Percentiles rank a stretch among this genome's conserved stretches.
Evolutionary conservation across 1,284 basidiomycete species (phyloP).

Genomic region (Ustilago esculenta): DNA sequence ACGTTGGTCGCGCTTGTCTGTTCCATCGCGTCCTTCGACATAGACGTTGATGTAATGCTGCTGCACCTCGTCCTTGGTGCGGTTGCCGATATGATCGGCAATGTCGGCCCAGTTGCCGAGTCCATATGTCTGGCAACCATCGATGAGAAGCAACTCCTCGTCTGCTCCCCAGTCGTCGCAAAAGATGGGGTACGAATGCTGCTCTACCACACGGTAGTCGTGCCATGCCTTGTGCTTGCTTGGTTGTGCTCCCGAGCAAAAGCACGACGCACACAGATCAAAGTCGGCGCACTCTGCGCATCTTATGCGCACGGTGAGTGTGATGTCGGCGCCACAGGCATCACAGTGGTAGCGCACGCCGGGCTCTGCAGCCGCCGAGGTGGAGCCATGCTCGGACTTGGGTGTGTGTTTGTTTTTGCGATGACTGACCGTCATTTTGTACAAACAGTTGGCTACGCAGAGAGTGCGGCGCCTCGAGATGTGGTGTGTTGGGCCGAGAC

Average conservation of each 20-base stretch:
- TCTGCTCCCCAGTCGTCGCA: slow-evolving; percentile 96
- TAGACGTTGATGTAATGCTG: slow-evolving; percentile 87
- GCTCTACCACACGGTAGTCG: slow-evolving; percentile 92
- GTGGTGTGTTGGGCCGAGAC: not conserved
- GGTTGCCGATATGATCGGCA: slow-evolving; percentile 92
- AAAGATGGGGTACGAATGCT: slow-evolving; percentile 95
- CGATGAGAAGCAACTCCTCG: slow-evolving; percentile 92
- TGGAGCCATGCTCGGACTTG: slow-evolving; percentile 54
- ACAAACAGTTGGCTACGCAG: not conserved
- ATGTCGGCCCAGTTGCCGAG: slow-evolving; percentile 98
- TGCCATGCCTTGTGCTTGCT: slow-evolving; percentile 86
- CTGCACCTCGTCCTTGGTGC: slow-evolving; percentile 93
- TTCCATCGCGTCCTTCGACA: slow-evolving; percentile 70
- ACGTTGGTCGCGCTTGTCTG: slow-evolving; percentile 46
- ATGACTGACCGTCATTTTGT: slow-evolving; percentile 65
- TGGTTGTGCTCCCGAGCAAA: slow-evolving; percentile 90
- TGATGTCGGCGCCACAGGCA: slow-evolving; percentile 66
- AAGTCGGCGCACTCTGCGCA: slow-evolving; percentile 68
- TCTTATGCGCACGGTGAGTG: slow-evolving; percentile 63
- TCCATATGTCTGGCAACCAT: slow-evolving; percentile 87
- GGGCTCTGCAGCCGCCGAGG: slow-evolving; percentile 59
- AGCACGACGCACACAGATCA: slow-evolving; percentile 74
- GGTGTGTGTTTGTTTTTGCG: slow-evolving; percentile 64
- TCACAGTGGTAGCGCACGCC: slow-evolving; percentile 66
- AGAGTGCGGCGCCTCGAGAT: not conserved